Percentiles rank a stretch among this genome's conserved stretches.
Conservation (phyloP, 139 green algal genomes). For the Chlamydomonas sphaeroides region DNA sequence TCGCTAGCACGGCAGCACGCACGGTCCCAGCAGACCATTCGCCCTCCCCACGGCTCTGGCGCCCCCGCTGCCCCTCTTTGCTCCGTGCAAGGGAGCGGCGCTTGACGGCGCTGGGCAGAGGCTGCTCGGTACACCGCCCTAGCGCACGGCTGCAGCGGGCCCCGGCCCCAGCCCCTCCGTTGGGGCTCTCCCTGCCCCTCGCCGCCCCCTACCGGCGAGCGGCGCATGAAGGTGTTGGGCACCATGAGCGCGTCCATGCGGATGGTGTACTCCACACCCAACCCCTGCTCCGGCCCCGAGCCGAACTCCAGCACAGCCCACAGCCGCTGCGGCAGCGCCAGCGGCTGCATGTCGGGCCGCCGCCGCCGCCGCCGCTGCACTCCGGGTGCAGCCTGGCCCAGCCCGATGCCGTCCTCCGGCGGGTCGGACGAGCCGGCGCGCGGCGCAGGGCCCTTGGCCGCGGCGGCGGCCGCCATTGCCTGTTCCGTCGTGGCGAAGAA, state of each 20-base stretch:
- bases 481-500: neutral
- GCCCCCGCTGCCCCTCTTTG: no score
- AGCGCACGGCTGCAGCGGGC: no score
- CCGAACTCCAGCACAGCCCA: conserved; percentile 56
- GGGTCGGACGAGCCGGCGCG: neutral
- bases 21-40: no score
- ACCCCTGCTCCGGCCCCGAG: neutral
- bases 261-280: conserved; percentile 50
- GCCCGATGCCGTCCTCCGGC: no score
- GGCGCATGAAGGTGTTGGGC: conserved; percentile 34
- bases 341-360: neutral
- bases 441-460: neutral
- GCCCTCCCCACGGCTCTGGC: no score
- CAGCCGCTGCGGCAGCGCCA: neutral
- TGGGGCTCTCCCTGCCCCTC: no score
- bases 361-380: neutral
- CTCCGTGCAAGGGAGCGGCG: no score
- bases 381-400: neutral
- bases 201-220: no score
- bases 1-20: no score
- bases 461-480: conserved; percentile 1
- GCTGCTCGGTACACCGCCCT: no score
- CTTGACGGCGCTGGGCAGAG: no score
- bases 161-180: no score
- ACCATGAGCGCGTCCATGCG: conserved; percentile 48